Base-by-base conservation (phyloP, 169 alveolate species). In the Theileria equi region DNA sequence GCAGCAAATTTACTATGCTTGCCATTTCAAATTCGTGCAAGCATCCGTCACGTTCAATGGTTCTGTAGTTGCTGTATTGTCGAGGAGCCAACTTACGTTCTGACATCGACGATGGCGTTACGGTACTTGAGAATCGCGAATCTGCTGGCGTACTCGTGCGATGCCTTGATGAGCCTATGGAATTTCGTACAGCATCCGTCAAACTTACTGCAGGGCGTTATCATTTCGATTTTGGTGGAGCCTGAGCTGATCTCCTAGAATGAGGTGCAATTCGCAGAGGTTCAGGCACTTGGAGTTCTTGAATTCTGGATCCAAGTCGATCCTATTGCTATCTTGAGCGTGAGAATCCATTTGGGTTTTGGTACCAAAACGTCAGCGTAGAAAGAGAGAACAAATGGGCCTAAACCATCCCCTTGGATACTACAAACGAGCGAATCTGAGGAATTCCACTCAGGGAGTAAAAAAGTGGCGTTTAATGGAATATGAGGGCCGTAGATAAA, bases 1-100 rank as follows among this genome's bases (percentile, higher is more conserved):
- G 96, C 17, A 91, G 69, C 21, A 91, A 72, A 52, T 91, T 90
- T 11, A 91, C 96, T 65, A 91, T 40, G 73, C 87, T 73, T 44
- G 96, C 95, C 78, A 90, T 88, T 66, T 91, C 96, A 65, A 79
- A 91, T 74, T 89, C 95, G 57, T 91, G 95, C 25, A 91, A 63
- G 19, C 85, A 89, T 3, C 93, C 93, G 8, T 88, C 91, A 26
- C 94, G 76, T 50, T 91, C 96, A 16, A 91, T 74, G 5, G 91
- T 90, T 16, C 94, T 91, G 79, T 54, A 34, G 88, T 69, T 21
- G 50, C 13, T 44, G 21, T 7, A 53, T 8, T 10, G 6, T n/a
- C 48, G 52, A 34, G 41, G 0, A 0, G 29, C 10, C 13, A 17
- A 61, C 90, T 28, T 73, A 89, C 94, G 83, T 87, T 80, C 94